Base-by-base conservation (phyloP, 129 eudicot genomes). In the Smallanthus sonchifolius region DNA sequence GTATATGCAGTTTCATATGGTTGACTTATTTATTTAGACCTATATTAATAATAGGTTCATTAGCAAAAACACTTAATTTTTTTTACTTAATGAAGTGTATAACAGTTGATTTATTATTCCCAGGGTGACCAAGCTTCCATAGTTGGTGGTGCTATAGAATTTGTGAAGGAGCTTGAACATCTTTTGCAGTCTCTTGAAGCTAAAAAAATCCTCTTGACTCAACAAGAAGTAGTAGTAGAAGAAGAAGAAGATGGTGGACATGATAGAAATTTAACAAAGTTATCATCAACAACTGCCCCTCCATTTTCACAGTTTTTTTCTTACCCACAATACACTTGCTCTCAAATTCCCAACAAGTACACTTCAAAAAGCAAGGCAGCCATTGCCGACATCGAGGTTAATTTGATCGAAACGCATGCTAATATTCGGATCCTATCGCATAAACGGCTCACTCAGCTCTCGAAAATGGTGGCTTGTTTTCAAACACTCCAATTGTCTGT, bases 61-160 rank as follows among this genome's bases (percentile, higher is more conserved):
- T 30, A 62, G 0, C 32, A 4, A 16, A 16, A 56, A 56, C 15
- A 56, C 36, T 56, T 9, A 56, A 30, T 32, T 61, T 36, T 35
- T 52, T 28, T 54, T 67, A 67, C 1, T 32, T 43, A 57, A 38
- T 51, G 60, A 78, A 34, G 6, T 6, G 16, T 63, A 16, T 48
- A 35, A 64, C 70, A 52, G 6, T 30, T 32, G 15, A 17, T 14
- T 69, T 35, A 45, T 45, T 37, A 6, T 36, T 67, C 60, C 34
- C 62, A 92, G 98, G 98, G 98, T 69, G 98, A 92, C 84, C 98
- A 92, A 72, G 98, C 98, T 51, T 92, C 98, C 17, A 87, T 89
- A 45, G 98, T 92, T 67, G 98, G 98, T 32, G 98, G 98, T 59
- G 98, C 98, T 14, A 93, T 93, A 57, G 98, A 90, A 36, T 93